phyloP scores from a whole-genome alignment of 2,329 filamentous ascomycete species.

The Domatiomyces globalis region DNA sequence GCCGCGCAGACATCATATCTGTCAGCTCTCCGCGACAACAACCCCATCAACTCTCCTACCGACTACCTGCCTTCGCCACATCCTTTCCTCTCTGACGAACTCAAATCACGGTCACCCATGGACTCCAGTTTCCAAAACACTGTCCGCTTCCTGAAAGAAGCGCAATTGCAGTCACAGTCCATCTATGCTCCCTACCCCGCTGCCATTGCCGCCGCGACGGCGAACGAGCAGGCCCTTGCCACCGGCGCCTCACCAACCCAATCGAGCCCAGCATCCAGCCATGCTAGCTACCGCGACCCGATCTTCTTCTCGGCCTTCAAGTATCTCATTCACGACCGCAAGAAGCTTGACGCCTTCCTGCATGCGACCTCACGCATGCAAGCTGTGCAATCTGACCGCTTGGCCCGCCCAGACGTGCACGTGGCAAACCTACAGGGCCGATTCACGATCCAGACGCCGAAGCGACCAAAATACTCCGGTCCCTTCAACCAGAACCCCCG shows the following conservation, averaged over 20 bases:
- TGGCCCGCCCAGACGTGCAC: conserved; percentile 58
- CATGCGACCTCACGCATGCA: conserved; percentile 77
- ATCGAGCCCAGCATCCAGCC: conserved; percentile 31
- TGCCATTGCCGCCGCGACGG: conserved; percentile 2
- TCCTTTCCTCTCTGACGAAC: conserved; percentile 3
- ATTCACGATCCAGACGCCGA: conserved; percentile 59
- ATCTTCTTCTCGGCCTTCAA: conserved; percentile 85
- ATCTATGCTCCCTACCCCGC: conserved; percentile 5
- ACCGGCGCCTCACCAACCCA: conserved; percentile 23
- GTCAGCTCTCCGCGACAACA: conserved; percentile 46
- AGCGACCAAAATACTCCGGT: conserved; percentile 58
- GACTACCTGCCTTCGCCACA: conserved; percentile 8
- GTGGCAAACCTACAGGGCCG: conserved; percentile 72
- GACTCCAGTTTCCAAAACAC: conserved; percentile 48
- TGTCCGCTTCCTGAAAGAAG: conserved; percentile 54
- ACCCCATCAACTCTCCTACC: conserved; percentile 25
- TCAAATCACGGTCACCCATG: conserved; percentile 5
- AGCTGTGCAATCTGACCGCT: conserved; percentile 68
- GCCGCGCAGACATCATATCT: conserved; percentile 67
- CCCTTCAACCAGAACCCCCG: conserved; percentile 57
- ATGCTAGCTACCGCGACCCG: conserved; percentile 31
- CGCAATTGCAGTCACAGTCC: conserved; percentile 4
- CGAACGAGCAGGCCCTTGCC: conserved; percentile 25
- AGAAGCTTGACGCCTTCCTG: conserved; percentile 62
- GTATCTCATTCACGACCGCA: conserved; percentile 52